Conservation (phyloP, 768 basidiomycete species). For the Amanita muscaria region DNA sequence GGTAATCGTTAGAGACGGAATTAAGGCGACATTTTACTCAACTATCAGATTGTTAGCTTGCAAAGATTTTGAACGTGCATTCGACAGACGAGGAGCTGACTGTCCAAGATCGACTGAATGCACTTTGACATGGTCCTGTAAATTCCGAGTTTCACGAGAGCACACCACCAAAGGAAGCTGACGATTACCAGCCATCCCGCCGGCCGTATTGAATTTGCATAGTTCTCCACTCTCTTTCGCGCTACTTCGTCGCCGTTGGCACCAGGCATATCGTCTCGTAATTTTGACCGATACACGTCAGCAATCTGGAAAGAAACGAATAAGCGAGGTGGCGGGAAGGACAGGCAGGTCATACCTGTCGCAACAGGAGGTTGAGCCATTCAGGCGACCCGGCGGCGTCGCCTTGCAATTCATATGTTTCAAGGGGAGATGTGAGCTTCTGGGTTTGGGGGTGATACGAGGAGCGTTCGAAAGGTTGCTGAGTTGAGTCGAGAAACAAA, state of each 20-base stretch:
- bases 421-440: conserved; percentile 17
- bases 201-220: conserved; percentile 72
- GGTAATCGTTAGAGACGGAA: conserved; percentile 10
- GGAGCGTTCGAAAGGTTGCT: conserved; percentile 44
- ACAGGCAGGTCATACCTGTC: conserved; percentile 48
- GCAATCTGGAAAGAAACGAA: conserved; percentile 38
- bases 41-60: conserved; percentile 13
- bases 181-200: conserved; percentile 48
- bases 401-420: conserved; percentile 18
- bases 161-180: neutral
- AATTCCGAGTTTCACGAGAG: conserved; percentile 6
- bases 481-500: conserved; percentile 82
- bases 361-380: conserved; percentile 85
- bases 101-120: conserved; percentile 78
- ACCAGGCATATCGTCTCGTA: conserved; percentile 63
- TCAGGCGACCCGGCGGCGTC: conserved; percentile 61
- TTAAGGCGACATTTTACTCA: conserved; percentile 9
- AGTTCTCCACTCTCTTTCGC: conserved; percentile 68
- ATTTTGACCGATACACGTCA: conserved; percentile 67
- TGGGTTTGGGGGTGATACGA: conserved; percentile 47
- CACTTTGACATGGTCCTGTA: conserved; percentile 77
- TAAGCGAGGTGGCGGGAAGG: neutral
- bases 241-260: conserved; percentile 78
- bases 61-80: conserved; percentile 43
- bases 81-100: conserved; percentile 69